phyloP scores from a whole-genome alignment of 2,329 filamentous ascomycete species.

The Calonectria multiphialidica region DNA sequence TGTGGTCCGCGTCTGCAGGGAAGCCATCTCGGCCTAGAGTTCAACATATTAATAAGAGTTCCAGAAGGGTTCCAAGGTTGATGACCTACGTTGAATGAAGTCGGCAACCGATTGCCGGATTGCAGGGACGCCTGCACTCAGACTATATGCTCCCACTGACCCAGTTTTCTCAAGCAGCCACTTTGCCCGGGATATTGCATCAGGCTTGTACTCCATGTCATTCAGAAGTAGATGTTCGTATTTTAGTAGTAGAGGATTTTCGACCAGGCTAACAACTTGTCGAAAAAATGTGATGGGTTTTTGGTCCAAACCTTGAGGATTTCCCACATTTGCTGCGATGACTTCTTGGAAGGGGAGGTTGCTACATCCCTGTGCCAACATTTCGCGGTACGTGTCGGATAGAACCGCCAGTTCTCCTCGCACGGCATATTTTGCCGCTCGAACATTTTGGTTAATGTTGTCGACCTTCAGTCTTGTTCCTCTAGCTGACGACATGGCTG shows the following conservation, averaged over 20 bases:
- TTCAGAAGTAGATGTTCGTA: background rate
- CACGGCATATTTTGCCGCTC: background rate
- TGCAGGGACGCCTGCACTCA: conserved; percentile 88
- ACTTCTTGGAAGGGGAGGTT: background rate
- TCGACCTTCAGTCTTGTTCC: background rate
- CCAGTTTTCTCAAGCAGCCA: conserved; percentile 85
- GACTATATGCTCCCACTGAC: conserved; percentile 96
- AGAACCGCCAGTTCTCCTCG: background rate
- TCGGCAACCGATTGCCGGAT: conserved; percentile 91
- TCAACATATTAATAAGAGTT: background rate
- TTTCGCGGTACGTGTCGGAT: background rate
- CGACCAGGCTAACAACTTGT: background rate
- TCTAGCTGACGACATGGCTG: background rate
- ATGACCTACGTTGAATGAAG: conserved; percentile 64
- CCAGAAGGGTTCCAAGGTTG: background rate
- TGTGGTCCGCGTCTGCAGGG: conserved; percentile 80
- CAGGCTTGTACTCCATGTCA: conserved; percentile 76
- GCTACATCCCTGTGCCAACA: background rate
- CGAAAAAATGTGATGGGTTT: background rate
- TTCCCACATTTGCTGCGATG: background rate
- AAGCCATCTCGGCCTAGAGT: conserved; percentile 76
- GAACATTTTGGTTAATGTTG: background rate
- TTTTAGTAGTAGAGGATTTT: background rate
- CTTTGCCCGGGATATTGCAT: conserved; percentile 87
- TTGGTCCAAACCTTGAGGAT: background rate